phyloP scores from a whole-genome alignment of 2,329 filamentous ascomycete species.

The Achaetomium macrosporum region DNA sequence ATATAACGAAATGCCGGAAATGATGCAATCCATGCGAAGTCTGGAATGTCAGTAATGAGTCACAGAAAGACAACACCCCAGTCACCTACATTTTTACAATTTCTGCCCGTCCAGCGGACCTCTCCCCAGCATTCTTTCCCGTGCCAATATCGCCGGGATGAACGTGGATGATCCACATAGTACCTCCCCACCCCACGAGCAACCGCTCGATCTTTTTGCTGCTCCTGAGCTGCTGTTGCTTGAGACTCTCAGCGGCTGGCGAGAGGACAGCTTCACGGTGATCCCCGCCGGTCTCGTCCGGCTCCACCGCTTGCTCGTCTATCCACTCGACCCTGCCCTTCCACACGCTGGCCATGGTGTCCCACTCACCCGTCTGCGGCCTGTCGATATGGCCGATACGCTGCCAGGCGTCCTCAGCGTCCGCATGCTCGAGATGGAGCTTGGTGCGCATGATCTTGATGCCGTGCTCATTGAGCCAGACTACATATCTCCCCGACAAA shows the following conservation, averaged over 20 bases:
- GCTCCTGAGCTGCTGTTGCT: conserved; percentile 43
- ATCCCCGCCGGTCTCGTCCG: conserved; percentile 52
- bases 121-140: conserved; percentile 63
- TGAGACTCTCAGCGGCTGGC: conserved; percentile 42
- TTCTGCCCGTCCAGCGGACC: conserved; percentile 72
- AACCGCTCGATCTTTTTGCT: conserved; percentile 64
- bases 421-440: conserved; percentile 67
- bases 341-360: conserved; percentile 95
- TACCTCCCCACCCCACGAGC: conserved; percentile 91
- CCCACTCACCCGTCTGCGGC: conserved; percentile 81
- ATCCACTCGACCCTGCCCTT: conserved; percentile 91
- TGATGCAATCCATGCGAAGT: conserved; percentile 93
- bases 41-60: conserved; percentile 39
- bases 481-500: conserved; percentile 81
- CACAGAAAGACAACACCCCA: not conserved
- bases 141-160: conserved; percentile 65
- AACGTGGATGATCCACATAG: conserved; percentile 92
- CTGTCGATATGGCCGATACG: conserved; percentile 87
- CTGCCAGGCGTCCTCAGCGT: conserved; percentile 86
- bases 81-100: conserved; percentile 80
- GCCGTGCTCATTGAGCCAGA: conserved; percentile 93
- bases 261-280: conserved; percentile 34
- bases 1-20: conserved; percentile 95
- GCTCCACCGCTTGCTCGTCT: conserved; percentile 73
- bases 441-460: conserved; percentile 97